Conservation (phyloP, 2,329 filamentous ascomycete genomes). For the Neophaeococcomyces aloes region DNA sequence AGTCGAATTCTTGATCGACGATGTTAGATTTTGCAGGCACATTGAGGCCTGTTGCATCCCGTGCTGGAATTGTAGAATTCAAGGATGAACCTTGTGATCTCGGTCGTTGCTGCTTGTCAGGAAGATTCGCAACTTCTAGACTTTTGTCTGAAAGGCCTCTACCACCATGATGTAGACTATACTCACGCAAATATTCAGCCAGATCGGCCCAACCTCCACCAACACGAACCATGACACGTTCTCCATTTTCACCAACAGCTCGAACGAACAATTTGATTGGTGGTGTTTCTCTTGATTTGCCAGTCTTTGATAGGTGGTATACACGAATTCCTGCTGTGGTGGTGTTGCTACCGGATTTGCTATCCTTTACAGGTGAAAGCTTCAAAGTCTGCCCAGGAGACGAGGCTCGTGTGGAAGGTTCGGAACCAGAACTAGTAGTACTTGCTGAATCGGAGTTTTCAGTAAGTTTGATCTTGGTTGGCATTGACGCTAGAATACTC, state of each 20-base stretch:
- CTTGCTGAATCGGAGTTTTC: constrained; percentile 29
- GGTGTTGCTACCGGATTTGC: constrained; percentile 30
- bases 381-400: constrained; percentile 58
- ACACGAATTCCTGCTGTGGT: constrained; percentile 70
- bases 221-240: constrained; percentile 95
- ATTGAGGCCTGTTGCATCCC: not conserved
- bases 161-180: constrained; percentile 75
- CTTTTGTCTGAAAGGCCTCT: constrained; percentile 47
- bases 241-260: constrained; percentile 76
- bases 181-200: constrained; percentile 87
- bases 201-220: constrained; percentile 97
- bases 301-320: constrained; percentile 79
- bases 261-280: constrained; percentile 94
- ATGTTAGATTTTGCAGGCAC: constrained; percentile 6
- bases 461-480: constrained; percentile 63
- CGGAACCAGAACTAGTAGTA: constrained; percentile 25
- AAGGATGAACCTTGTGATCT: constrained; percentile 3
- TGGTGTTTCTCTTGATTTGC: constrained; percentile 42
- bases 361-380: constrained; percentile 46
- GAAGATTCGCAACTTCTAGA: constrained; percentile 46
- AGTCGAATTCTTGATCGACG: constrained; percentile 8
- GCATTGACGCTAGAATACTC: constrained; percentile 65
- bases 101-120: constrained; percentile 20
- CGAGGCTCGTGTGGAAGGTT: constrained; percentile 36
- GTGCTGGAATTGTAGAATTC: not conserved